Percentiles rank a stretch among this genome's conserved stretches.
phyloP scores from a whole-genome alignment of 2,329 filamentous ascomycete species.

The Byssoonygena ceratinophila region DNA sequence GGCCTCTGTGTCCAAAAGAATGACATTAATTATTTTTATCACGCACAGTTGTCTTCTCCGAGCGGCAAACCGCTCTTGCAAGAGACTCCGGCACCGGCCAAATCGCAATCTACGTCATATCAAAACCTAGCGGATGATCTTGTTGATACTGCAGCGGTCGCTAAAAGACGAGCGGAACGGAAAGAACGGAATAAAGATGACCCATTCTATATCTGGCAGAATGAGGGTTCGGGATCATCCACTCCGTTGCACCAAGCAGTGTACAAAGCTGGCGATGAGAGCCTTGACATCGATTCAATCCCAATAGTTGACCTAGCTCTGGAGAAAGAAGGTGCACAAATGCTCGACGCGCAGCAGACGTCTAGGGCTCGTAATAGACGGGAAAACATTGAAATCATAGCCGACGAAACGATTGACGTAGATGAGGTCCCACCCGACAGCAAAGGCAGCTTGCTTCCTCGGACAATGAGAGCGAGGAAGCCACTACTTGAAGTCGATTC shows the following conservation, averaged over 20 bases:
- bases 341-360: constrained; percentile 6
- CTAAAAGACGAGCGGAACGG: constrained; percentile 64
- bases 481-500: constrained; percentile 76
- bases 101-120: constrained; percentile 27
- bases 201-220: constrained; percentile 75
- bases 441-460: constrained; percentile 37
- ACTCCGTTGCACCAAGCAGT: constrained; percentile 72
- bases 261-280: constrained; percentile 57
- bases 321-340: constrained; percentile 28
- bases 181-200: constrained; percentile 79
- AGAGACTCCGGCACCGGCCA: constrained; percentile 19
- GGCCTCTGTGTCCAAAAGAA: constrained; percentile 41
- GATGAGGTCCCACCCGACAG: constrained; percentile 46
- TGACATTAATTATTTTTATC: constrained; percentile 32
- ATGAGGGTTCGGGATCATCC: constrained; percentile 48
- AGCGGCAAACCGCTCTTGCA: constrained; percentile 19
- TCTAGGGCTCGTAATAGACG: constrained; percentile 33
- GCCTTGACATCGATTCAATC: constrained; percentile 85
- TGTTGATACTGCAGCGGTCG: constrained; percentile 60
- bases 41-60: constrained; percentile 21
- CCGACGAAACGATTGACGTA: constrained; percentile 59
- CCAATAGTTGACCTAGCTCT: constrained; percentile 90
- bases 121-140: constrained; percentile 22
- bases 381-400: constrained; percentile 56
- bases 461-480: constrained; percentile 43